Base-by-base conservation (phyloP, 2,329 filamentous ascomycete genomes). In the Fusarium brachygibbosum region DNA sequence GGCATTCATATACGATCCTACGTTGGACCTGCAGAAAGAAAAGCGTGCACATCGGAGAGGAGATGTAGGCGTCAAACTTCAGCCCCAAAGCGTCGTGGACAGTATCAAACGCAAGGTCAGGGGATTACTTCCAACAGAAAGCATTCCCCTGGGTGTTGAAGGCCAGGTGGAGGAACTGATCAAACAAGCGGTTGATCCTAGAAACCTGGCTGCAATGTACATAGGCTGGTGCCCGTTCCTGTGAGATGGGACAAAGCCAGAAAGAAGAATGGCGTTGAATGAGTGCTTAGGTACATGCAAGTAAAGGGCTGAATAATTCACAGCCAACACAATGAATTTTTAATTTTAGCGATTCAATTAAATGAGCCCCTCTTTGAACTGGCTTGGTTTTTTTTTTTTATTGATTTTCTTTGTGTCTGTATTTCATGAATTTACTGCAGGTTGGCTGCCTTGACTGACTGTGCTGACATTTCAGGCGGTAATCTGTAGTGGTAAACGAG, bases 101-200 rank as follows among this genome's bases (percentile, higher is more conserved):
- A 93, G 90, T 73, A 97, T 99, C 70, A 88, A 90, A 75, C 88
- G 90, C 51, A 98, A 98, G 81, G 88, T 99, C 29, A 90, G 89
- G 73, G 96, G 96, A 0, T 83, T 97, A 75, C 82, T 98, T 73
- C 89, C 90, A 6, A 91, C 93, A 3, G 95, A 99, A 83, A 95
- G 90, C 68, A 96, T 99, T 57, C 95, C 96, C 42, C 82, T 99
- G 66, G 94, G 94, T 29, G 94, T 98, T 3, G 96, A 98, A 80
- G 96, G 97, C 0, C 96, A 99, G 82, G 96, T 98, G n/a, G 93
- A 98, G 78, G 93, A 97, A 79, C 80, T 99, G 79, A 96, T 99
- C 72, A 88, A 91, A 77, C 90, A 95, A 82, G 96, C 97, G 34
- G 92, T 91, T 23, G 90, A 94, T 79, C 88, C 91, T 58, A 87